Evolutionary conservation across 73 alveolate species (phyloP), one percentile per base, ranked within the genome.

Genomic region (Stentor roeselii): DNA sequence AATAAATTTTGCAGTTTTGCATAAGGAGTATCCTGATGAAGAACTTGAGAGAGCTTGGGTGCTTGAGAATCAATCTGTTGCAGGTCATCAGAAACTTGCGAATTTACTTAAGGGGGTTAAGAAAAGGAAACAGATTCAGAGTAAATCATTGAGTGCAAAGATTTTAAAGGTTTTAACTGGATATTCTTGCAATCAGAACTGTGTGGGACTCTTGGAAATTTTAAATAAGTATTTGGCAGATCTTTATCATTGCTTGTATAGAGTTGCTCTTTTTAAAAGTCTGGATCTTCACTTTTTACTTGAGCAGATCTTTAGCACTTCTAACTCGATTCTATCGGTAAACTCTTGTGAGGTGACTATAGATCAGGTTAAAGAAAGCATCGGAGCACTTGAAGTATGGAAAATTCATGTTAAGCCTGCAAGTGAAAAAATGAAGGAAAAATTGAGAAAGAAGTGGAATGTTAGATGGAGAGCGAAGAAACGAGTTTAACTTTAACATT

Each of bases 401-500:
- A 67, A 67, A 34, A 67, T 21, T 67, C 27, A 27, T 0, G 37
- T 67, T 67, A 67, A 11, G n/a, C 80, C 80, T 21, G 34, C 15
- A 30, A 34, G 37, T 1, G 34, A n/a, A 32, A 34, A 67, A 67
- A 34, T n/a, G 21, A 27, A 67, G 34, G 37, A 14, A 15, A 67
- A 67, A 67, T 1, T 67, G 1, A 0, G 2, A 34, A 2, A 34
- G 80, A 67, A 67, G 34, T 67, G 80, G 80, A 67, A 67, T 32
- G n/a, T 67, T 21, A 67, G 2, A 21, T 67, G 80, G 80, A 67
- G 80, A 67, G 27, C 14, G 67, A 50, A 50, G n/a, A n/a, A n/a
- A n/a, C n/a, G n/a, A n/a, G n/a, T n/a, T n/a, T n/a, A n/a, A n/a
- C n/a, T n/a, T n/a, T n/a, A n/a, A n/a, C n/a, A n/a, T n/a, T n/a